Evolutionary conservation across 2,329 filamentous ascomycete species (phyloP).

Genomic region (Mariannaea elegans): DNA sequence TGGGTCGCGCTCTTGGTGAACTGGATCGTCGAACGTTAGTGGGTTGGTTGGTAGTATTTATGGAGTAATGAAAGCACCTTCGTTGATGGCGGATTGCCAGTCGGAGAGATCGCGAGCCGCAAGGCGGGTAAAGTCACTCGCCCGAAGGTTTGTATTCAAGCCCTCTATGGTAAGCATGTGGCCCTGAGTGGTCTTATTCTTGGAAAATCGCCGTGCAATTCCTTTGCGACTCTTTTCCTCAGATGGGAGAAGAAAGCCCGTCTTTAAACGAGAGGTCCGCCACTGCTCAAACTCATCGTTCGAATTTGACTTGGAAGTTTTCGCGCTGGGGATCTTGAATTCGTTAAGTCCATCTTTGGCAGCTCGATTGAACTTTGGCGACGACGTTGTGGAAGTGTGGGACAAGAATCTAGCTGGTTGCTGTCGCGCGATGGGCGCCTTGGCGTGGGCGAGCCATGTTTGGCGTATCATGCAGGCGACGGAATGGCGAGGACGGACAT

Average conservation of each 20-base stretch:
- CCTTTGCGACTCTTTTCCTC: not conserved
- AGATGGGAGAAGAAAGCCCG: not conserved
- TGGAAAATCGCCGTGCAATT: not conserved
- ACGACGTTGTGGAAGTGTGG: not conserved
- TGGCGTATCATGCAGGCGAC: slow-evolving; percentile 43
- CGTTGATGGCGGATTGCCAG: slow-evolving; percentile 71
- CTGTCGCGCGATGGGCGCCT: slow-evolving; percentile 29
- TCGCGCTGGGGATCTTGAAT: not conserved
- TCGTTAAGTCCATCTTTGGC: not conserved
- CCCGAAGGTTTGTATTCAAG: slow-evolving; percentile 66
- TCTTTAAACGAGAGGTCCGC: not conserved
- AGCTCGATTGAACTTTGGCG: not conserved
- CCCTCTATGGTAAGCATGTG: slow-evolving; percentile 65
- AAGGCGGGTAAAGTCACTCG: slow-evolving; percentile 77
- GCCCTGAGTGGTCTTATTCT: not conserved
- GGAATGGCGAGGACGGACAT: slow-evolving; percentile 27
- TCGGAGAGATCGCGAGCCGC: slow-evolving; percentile 71
- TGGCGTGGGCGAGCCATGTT: slow-evolving; percentile 38
- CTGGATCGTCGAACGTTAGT: slow-evolving; percentile 39
- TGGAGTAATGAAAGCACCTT: slow-evolving; percentile 50
- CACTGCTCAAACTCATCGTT: not conserved
- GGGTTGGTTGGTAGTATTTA: no score
- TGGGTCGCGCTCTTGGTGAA: slow-evolving; percentile 72
- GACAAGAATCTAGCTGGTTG: slow-evolving; percentile 12
- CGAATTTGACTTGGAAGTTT: not conserved